Evolutionary conservation across 345 rosid genomes (phyloP), one percentile per base, ranked within the genome.

Genomic region (Eucalyptus cloeziana): DNA sequence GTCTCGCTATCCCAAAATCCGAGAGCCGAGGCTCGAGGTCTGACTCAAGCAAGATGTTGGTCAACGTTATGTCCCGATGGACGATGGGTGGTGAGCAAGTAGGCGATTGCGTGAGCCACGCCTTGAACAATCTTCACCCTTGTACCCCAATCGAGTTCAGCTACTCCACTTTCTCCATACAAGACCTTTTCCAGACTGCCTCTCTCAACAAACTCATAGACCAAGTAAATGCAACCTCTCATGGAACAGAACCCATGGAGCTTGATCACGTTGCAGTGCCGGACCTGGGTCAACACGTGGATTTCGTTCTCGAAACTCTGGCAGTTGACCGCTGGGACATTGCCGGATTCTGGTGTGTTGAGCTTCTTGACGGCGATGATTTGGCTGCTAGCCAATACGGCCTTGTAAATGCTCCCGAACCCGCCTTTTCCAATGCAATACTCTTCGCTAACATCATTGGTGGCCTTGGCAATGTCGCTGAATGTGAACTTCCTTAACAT

Each of bases 181-280:
- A 96, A 37, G 4, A 94, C 93, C 22, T 90, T 92, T 21, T 90
- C 90, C 88, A 96, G 88, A 86, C 96, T 96, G 10, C 97, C 96
- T 52, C 89, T 94, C 87, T 92, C 94, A 64, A 95, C 90, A 49
- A 92, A 92, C 90, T 96, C 95, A 49, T 94, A 96, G 49, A 96
- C 94, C 94, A 96, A 88, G 90, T 93, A 94, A 91, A 92, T 88
- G 60, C 87, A 83, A n/a, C 94, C 96, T 52, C 89, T 89, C 58
- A 58, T 90, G 10, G 95, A 93, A 88, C 95, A 95, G 89, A 90
- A 96, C 7, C 98, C 97, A 17, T 92, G 85, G 24, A 96, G 92
- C 93, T 96, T 96, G 86, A 96, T 91, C 56, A 96, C 94, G 88
- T 94, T 95, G 45, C 96, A 91, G 90, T 96, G 96, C 92, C 95